Evolutionary conservation across 106 monocot genomes (phyloP).

Genomic region (Gastrodia elata): DNA sequence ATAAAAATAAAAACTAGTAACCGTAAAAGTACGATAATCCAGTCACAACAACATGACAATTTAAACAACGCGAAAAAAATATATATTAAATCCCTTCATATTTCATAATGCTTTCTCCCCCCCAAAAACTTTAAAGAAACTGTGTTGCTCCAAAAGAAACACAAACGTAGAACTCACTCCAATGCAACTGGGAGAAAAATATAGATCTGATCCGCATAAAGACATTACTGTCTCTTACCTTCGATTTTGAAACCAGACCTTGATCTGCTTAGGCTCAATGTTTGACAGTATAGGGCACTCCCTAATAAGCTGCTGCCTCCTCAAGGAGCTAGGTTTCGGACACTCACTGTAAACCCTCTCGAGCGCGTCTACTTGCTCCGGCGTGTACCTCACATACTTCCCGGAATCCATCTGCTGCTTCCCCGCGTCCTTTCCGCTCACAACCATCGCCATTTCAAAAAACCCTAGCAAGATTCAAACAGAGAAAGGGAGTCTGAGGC

Average conservation of each 20-base stretch:
- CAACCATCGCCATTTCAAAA: conserved; percentile 37
- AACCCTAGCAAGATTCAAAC: not conserved
- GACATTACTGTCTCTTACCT: conserved; percentile 34
- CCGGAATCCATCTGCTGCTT: conserved; percentile 41
- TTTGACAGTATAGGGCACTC: conserved; percentile 70
- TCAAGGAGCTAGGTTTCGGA: conserved; percentile 71
- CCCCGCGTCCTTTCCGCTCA: conserved; percentile 19
- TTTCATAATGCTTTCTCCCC: not conserved
- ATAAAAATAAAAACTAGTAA: not conserved
- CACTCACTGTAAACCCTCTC: conserved; percentile 81
- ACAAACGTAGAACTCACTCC: not conserved
- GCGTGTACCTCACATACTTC: conserved; percentile 92
- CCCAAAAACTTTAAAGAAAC: not conserved
- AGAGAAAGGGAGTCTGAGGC: not conserved
- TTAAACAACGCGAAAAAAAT: not conserved
- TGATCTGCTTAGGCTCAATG: conserved; percentile 95
- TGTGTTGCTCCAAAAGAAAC: not conserved
- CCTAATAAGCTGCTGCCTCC: conserved; percentile 70
- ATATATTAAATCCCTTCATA: not conserved
- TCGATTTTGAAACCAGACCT: conserved; percentile 89
- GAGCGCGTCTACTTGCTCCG: conserved; percentile 87
- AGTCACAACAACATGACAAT: not conserved
- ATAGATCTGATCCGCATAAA: not conserved
- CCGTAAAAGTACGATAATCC: not conserved
- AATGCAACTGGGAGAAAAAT: not conserved